Base-by-base conservation (phyloP, 163 green algal genomes). In the Scenedesmus sp. region DNA sequence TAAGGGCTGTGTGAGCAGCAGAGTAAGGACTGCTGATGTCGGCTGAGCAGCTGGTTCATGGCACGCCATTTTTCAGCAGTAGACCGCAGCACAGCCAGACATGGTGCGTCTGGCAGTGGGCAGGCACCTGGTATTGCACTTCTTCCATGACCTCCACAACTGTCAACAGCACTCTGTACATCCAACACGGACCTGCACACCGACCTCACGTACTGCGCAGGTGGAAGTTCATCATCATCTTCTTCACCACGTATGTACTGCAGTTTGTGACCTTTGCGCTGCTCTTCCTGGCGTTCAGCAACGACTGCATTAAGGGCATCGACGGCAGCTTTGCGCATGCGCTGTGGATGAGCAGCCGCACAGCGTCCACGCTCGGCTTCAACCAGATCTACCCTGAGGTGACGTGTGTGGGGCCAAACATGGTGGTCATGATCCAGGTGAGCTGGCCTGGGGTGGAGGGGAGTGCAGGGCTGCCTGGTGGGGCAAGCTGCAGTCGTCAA, bases 341-440 rank as follows among this genome's bases (percentile, higher is more conserved):
- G 12, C 91, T 98, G 22, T 98, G 96, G 96, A 95, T 98, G 81
- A 95, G 85, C 70, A 94, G 94, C 26, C 92, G 95, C 26, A 96
- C 94, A 30, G 94, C 95, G 2, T 96, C 95, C 46, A 98, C 96
- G 16, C 94, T 98, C 37, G 96, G 95, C 1, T 96, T 94, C 90
- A 91, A 94, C 61, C 42, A 85, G 78, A 95, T 95, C 68, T 89
- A 87, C 33, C 96, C 96, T 15, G 91, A 97, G 76, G 93, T 94
- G n/a, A 90, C 95, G 40, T 98, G 96, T 87, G 56, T 81, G 26
- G 83, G 94, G 37, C 87, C 92, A 35, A 97, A 98, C 86, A 44
- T 97, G 7, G 89, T 94, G 0, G 92, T 98, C 81, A 97, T 97
- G 92, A 40, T 94, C 10, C 93, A 96, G 93, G 95, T 94, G 65